Evolutionary conservation across 192 early-diverging fungal genomes (phyloP).

Genomic region (Coemansia sp.): DNA sequence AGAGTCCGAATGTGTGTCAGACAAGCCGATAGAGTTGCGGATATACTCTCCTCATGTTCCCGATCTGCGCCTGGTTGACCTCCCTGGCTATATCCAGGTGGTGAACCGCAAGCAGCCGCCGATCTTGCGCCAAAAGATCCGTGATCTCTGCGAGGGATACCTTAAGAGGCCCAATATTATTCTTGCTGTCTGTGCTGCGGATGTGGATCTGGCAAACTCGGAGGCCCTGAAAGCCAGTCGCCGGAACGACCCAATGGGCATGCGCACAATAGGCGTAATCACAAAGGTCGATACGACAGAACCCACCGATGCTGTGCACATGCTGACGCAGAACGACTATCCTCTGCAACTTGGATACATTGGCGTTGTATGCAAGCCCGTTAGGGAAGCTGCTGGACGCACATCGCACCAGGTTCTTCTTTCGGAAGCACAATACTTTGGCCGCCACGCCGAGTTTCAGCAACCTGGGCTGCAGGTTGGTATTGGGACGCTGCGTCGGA

Average conservation of each 20-base stretch:
- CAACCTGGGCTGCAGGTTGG: conserved; percentile 71
- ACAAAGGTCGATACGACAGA: conserved; percentile 89
- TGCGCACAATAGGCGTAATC: conserved; percentile 81
- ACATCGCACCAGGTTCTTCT: conserved; percentile 35
- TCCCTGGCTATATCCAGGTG: conserved; percentile 89
- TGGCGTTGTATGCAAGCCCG: conserved; percentile 88
- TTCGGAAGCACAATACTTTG: conserved; percentile 64
- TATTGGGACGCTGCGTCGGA: conserved; percentile 79
- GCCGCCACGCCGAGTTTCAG: conserved; percentile 57
- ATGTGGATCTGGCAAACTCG: conserved; percentile 86
- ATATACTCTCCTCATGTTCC: conserved; percentile 85
- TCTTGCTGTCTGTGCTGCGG: conserved; percentile 79
- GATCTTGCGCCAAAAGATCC: conserved; percentile 73
- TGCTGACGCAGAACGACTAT: conserved; percentile 89
- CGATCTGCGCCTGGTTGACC: conserved; percentile 79
- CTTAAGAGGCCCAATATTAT: conserved; percentile 82
- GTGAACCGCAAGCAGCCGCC: conserved; percentile 79
- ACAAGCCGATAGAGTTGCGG: conserved; percentile 79
- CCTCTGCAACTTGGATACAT: conserved; percentile 94
- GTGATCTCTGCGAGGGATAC: conserved; percentile 81
- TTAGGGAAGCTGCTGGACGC: conserved; percentile 30
- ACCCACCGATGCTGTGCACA: conserved; percentile 71
- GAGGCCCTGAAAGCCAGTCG: conserved; percentile 78
- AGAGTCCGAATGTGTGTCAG: conserved; percentile 86
- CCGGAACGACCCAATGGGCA: conserved; percentile 74